Percentiles rank a stretch among this genome's conserved stretches.
Conservation (phyloP, 768 basidiomycete species). For the Mycena leptocephala region DNA sequence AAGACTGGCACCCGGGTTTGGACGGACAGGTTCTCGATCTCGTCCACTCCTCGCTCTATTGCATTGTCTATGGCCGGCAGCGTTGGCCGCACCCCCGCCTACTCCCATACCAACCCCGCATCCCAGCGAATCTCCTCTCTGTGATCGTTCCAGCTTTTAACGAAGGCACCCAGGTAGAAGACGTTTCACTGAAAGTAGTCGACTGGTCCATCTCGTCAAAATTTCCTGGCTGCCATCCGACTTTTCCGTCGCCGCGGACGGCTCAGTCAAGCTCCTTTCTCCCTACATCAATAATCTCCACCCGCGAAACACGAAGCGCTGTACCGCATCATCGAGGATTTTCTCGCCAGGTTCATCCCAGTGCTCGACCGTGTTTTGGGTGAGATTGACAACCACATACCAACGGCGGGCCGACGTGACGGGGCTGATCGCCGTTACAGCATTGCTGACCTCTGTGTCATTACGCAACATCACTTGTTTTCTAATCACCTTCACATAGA, state of each 20-base stretch:
- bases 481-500: background rate
- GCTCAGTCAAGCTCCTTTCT: constrained; percentile 21
- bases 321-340: constrained; percentile 20
- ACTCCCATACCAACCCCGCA: background rate
- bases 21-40: constrained; percentile 22
- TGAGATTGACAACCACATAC: constrained; percentile 8
- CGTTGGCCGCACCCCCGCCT: constrained; percentile 31
- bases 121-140: background rate
- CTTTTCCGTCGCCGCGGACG: constrained; percentile 15
- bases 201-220: background rate
- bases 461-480: constrained; percentile 3
- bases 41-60: background rate
- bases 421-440: background rate
- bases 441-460: constrained; percentile 6
- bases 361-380: constrained; percentile 28
- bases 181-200: no score
- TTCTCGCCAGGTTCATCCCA: constrained; percentile 15
- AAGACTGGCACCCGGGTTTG: constrained; percentile 49
- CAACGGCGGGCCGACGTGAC: no score
- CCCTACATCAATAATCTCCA: constrained; percentile 33
- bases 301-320: constrained; percentile 3
- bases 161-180: no score
- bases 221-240: constrained; percentile 29
- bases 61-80: constrained; percentile 42
- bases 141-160: background rate